Conservation (phyloP, 768 basidiomycete genomes). For the Butyriboletus loyo region DNA sequence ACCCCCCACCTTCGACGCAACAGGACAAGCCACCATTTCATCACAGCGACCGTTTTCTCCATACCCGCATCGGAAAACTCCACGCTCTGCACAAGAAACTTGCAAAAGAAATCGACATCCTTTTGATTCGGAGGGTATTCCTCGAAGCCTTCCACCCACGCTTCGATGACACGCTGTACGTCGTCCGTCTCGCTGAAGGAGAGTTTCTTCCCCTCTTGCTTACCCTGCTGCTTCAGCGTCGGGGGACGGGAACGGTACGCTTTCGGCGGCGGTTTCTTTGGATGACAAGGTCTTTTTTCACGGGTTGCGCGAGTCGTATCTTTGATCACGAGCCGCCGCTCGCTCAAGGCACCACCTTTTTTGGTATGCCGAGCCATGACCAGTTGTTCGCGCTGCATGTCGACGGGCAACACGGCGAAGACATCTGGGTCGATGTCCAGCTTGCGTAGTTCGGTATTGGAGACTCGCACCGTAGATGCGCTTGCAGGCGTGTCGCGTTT, state of each 20-base stretch:
- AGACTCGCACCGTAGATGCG: slow-evolving; percentile 41
- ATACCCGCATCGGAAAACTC: slow-evolving; percentile 67
- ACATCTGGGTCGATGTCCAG: slow-evolving; percentile 75
- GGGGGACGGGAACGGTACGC: slow-evolving; percentile 51
- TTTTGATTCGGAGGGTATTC: slow-evolving; percentile 62
- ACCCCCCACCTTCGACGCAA: slow-evolving; percentile 61
- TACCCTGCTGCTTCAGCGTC: slow-evolving; percentile 54
- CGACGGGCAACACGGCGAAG: slow-evolving; percentile 59
- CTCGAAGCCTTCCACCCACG: slow-evolving; percentile 69
- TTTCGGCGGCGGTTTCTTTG: slow-evolving; percentile 51
- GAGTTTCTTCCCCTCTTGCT: slow-evolving; percentile 50
- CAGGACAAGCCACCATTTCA: slow-evolving; percentile 82
- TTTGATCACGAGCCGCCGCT: slow-evolving; percentile 53
- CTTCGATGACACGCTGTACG: slow-evolving; percentile 65
- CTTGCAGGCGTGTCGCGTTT: slow-evolving; percentile 28
- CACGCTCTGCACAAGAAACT: slow-evolving; percentile 67
- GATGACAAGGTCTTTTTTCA: slow-evolving; percentile 32
- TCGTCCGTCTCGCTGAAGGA: slow-evolving; percentile 65
- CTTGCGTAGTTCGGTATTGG: slow-evolving; percentile 54
- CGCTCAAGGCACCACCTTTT: slow-evolving; percentile 32
- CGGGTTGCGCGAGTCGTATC: slow-evolving; percentile 23
- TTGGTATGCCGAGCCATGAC: slow-evolving; percentile 53
- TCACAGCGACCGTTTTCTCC: slow-evolving; percentile 63
- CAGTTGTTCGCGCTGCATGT: slow-evolving; percentile 74
- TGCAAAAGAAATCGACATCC: slow-evolving; percentile 74